phyloP scores from a whole-genome alignment of 2,329 filamentous ascomycete species.

The Myriosclerotinia curreyana region DNA sequence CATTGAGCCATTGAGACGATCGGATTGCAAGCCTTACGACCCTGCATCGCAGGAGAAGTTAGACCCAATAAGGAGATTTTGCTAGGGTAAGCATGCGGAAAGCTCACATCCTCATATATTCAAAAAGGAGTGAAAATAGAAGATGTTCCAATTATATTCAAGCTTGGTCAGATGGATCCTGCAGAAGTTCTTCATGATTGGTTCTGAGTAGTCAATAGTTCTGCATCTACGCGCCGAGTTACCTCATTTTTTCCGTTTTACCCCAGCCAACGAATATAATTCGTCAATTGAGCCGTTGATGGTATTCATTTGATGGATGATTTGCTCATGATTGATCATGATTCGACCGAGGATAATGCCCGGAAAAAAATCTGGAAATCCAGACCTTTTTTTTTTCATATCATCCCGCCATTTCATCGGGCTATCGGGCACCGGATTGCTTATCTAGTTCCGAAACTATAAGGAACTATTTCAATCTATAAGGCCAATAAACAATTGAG shows the following conservation, averaged over 20 bases:
- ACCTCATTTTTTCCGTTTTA: constrained; percentile 1
- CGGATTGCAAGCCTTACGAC: constrained; percentile 9
- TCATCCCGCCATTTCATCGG: constrained; percentile 12
- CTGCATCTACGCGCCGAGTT: constrained; percentile 33
- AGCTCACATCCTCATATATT: constrained; percentile 4
- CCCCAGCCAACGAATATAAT: constrained; percentile 26
- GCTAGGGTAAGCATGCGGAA: constrained; percentile 9
- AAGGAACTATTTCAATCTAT: not conserved
- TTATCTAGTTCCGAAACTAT: constrained; percentile 6
- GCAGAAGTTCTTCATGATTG: constrained; percentile 27
- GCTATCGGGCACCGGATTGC: constrained; percentile 9
- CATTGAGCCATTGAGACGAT: constrained; percentile 17
- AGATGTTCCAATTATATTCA: constrained; percentile 26
- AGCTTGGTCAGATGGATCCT: constrained; percentile 20
- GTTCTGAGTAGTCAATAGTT: constrained; percentile 21
- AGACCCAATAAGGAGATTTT: constrained; percentile 11
- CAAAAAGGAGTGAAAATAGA: constrained; percentile 6
- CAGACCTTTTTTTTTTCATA: constrained; percentile 8
- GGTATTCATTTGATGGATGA: constrained; percentile 4
- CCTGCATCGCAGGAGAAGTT: constrained; percentile 6
- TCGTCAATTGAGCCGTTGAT: constrained; percentile 27
- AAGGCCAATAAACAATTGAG: constrained; percentile 10
- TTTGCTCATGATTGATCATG: constrained; percentile 4
- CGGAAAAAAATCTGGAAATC: constrained; percentile 11
- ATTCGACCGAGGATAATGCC: constrained; percentile 11